Percentiles rank a stretch among this genome's conserved stretches.
Conservation (phyloP, 2,329 filamentous ascomycete species). For the Penicillium sp. region DNA sequence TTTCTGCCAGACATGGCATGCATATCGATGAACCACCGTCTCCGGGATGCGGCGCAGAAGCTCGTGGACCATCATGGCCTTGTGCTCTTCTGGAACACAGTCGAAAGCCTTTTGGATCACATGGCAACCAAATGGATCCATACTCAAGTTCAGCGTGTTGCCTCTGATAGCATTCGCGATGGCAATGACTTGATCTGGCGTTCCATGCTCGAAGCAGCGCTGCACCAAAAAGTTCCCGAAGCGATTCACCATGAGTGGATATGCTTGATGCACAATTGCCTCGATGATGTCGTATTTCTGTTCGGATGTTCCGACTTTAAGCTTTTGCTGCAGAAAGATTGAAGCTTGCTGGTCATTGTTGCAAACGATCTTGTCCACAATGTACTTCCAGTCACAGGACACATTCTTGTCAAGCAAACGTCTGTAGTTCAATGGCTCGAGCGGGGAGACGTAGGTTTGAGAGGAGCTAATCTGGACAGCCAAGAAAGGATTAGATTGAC, state of each 20-base stretch:
- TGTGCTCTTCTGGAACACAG: conserved; percentile 95
- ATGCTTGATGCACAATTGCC: conserved; percentile 91
- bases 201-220: conserved; percentile 97
- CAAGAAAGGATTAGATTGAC: conserved; percentile 21
- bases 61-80: conserved; percentile 98
- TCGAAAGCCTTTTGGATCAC: conserved; percentile 99
- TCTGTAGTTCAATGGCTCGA: conserved; percentile 94
- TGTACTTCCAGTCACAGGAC: conserved; percentile 99
- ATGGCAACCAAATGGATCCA: conserved; percentile 98
- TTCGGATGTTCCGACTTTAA: conserved; percentile 91
- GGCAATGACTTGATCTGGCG: conserved; percentile 87
- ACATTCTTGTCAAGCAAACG: conserved; percentile 92
- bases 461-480: conserved; percentile 44
- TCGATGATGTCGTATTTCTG: conserved; percentile 98
- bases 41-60: conserved; percentile 92
- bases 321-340: conserved; percentile 97
- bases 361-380: conserved; percentile 98
- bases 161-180: conserved; percentile 94
- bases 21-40: conserved; percentile 97
- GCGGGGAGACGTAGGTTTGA: conserved; percentile 79
- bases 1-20: conserved; percentile 99
- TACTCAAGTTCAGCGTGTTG: conserved; percentile 89
- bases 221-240: conserved; percentile 99
- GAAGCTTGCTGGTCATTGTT: conserved; percentile 99
- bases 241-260: conserved; percentile 94